Evolutionary conservation across 1,284 basidiomycete genomes (phyloP).

Genomic region (Sporisorium sorghi): DNA sequence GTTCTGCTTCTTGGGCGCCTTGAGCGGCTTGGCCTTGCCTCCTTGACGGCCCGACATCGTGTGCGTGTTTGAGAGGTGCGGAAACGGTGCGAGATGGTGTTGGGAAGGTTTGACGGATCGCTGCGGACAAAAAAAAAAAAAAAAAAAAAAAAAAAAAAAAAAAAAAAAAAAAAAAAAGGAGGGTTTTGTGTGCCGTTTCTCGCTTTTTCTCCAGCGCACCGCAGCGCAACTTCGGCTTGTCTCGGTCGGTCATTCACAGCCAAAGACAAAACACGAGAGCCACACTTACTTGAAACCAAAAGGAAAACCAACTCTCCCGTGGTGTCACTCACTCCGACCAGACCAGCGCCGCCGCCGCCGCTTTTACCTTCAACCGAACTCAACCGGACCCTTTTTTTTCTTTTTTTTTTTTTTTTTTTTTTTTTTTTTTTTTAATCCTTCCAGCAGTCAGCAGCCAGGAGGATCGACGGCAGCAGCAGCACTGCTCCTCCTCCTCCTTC

Average conservation of each 20-base stretch:
- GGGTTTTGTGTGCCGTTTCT: too few species aligned
- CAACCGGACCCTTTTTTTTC: background rate
- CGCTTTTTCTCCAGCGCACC: too few species aligned
- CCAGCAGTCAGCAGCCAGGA: background rate
- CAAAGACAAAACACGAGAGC: background rate
- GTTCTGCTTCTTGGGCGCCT: constrained; percentile 61
- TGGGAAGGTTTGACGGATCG: background rate
- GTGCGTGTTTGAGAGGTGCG: background rate
- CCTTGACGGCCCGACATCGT: constrained; percentile 64
- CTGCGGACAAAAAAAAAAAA: background rate
- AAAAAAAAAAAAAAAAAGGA: too few species aligned
- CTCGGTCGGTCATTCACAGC: constrained; percentile 6
- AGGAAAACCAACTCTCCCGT: too few species aligned
- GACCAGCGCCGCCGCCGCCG: too few species aligned
- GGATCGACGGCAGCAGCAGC: background rate
- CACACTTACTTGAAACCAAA: too few species aligned
- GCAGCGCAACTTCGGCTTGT: background rate
- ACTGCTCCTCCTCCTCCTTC: background rate
- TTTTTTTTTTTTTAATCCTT: background rate
- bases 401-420: too few species aligned
- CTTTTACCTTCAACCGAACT: too few species aligned
- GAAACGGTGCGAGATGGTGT: background rate
- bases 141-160: background rate
- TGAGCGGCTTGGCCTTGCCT: constrained; percentile 65
- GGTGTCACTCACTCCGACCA: too few species aligned